Percentiles rank a stretch among this genome's conserved stretches.
Conservation (phyloP, 2,329 filamentous ascomycete genomes). For the Paradendryphiella salina region DNA sequence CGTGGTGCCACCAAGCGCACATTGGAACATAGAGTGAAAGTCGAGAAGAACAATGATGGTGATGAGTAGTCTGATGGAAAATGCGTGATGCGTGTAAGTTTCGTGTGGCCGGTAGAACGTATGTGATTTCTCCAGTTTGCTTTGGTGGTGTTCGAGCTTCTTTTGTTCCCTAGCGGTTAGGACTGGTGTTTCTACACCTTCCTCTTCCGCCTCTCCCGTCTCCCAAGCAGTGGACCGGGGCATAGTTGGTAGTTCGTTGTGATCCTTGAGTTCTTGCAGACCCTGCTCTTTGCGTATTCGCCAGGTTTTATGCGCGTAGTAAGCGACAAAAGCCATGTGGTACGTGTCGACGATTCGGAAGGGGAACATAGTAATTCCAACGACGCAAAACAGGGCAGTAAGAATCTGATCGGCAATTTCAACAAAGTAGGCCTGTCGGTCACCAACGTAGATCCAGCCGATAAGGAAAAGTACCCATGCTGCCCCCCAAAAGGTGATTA, state of each 20-base stretch:
- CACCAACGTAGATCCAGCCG: conserved; percentile 80
- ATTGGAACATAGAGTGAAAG: conserved; percentile 77
- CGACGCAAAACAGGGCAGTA: conserved; percentile 64
- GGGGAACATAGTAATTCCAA: conserved; percentile 65
- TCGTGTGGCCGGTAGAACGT: conserved; percentile 90
- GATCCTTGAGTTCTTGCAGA: conserved; percentile 65
- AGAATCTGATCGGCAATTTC: conserved; percentile 62
- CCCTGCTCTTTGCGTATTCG: conserved; percentile 63
- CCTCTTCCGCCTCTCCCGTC: conserved; percentile 37
- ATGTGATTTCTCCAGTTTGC: conserved; percentile 77
- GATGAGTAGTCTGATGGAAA: conserved; percentile 73
- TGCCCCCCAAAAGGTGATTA: conserved; percentile 84
- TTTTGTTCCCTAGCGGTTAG: conserved; percentile 67
- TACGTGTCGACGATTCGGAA: conserved; percentile 83
- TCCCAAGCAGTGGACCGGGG: conserved; percentile 49
- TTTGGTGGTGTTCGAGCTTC: conserved; percentile 73
- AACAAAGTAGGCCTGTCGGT: conserved; percentile 64
- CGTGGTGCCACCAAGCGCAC: conserved; percentile 75
- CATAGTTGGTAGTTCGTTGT: conserved; percentile 66
- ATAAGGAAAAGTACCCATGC: conserved; percentile 90
- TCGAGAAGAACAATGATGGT: conserved; percentile 77
- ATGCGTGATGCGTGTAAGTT: conserved; percentile 79
- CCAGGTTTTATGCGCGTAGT: conserved; percentile 69
- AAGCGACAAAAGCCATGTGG: conserved; percentile 79
- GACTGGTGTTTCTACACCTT: conserved; percentile 57